Conservation (phyloP, 225 moss, liverwort and hornwort genomes). For the Physcomitrium patens region DNA sequence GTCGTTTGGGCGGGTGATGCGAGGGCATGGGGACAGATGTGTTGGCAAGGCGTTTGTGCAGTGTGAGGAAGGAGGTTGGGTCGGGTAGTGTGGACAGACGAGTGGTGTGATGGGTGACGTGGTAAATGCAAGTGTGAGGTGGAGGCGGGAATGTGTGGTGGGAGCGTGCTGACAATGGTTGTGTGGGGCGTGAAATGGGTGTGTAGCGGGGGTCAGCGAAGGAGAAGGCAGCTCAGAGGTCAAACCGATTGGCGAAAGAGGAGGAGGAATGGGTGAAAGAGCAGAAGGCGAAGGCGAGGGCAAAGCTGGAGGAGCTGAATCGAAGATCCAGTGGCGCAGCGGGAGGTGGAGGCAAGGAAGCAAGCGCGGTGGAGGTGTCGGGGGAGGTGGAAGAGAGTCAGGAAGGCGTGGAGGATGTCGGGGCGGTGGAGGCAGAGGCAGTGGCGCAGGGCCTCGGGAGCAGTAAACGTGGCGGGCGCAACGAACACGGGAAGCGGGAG, state of each 20-base stretch:
- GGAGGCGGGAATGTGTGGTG: no score
- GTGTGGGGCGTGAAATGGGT: slow-evolving; percentile 16
- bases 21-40: no score
- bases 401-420: slow-evolving; percentile 31
- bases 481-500: slow-evolving; percentile 85
- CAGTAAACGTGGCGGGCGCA: slow-evolving; percentile 61
- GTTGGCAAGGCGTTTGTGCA: no score
- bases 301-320: slow-evolving; percentile 97
- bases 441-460: slow-evolving; percentile 41
- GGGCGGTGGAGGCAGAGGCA: slow-evolving; percentile 34
- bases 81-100: no score
- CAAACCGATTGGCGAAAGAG: slow-evolving; percentile 84
- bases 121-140: no score
- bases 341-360: slow-evolving; percentile 38
- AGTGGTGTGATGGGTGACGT: no score
- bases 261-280: slow-evolving; percentile 97
- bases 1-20: no score
- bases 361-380: slow-evolving; percentile 11
- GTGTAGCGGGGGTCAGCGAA: slow-evolving; percentile 90
- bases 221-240: slow-evolving; percentile 88
- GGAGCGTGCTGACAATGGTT: neutral
- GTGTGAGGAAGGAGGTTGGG: no score
- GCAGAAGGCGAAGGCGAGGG: slow-evolving; percentile 93
- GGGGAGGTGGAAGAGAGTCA: slow-evolving; percentile 41
- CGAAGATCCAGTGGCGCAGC: slow-evolving; percentile 58